These are phyloP conservation scores for Arthroderma sp. DNA, from an alignment of 2,329 filamentous ascomycete genomes.

Conservation along the genomic window DNA sequence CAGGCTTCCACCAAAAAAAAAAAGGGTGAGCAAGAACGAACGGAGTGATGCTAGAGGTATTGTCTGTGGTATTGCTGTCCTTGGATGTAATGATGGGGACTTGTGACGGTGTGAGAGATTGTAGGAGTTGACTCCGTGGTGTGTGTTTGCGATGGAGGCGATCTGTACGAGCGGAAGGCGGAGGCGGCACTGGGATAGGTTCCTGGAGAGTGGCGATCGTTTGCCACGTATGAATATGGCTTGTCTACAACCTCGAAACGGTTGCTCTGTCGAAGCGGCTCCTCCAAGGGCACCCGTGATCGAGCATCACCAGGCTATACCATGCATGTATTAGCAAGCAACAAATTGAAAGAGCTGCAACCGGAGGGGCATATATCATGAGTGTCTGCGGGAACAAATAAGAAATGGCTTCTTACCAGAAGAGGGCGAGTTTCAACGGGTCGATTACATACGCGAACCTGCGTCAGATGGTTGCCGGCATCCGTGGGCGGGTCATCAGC, in stretches of 20 bases:
- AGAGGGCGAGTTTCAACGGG: background rate
- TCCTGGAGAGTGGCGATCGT: background rate
- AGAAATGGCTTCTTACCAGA: background rate
- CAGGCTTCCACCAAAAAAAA: too few species aligned
- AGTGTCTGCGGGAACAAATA: background rate
- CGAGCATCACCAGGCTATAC: background rate
- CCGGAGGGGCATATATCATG: background rate
- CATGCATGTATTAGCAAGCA: background rate
- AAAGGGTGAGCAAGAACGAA: too few species aligned
- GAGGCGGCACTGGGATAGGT: background rate
- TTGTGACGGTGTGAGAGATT: background rate
- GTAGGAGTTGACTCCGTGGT: background rate
- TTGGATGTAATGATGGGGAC: background rate
- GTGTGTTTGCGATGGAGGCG: background rate
- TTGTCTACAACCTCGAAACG: background rate
- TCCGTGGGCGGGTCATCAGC: background rate
- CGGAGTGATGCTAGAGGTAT: background rate
- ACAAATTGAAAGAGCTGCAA: too few species aligned
- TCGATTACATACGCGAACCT: slow-evolving; percentile 2
- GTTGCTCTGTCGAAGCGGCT: background rate
- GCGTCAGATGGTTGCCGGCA: background rate
- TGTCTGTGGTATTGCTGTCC: background rate
- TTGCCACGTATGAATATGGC: background rate
- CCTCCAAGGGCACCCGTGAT: background rate
- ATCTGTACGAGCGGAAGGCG: background rate